Conservation (phyloP, 2,329 filamentous ascomycete genomes). For the Sclerotinia glacialis region DNA sequence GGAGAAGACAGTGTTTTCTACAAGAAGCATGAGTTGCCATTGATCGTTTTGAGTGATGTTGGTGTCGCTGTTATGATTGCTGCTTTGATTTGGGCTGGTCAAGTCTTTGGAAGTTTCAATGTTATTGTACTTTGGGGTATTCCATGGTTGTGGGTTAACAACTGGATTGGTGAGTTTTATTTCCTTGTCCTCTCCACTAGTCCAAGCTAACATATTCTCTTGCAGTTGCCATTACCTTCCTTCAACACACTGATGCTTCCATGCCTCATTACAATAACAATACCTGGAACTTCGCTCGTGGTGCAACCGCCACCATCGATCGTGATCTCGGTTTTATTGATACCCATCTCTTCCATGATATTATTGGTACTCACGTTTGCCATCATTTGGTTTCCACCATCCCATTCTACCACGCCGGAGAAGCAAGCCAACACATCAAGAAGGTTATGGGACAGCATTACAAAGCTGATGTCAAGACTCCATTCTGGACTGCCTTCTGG, state of each 20-base stretch:
- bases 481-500: slow-evolving; percentile 41
- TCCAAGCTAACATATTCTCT: slow-evolving; percentile 28
- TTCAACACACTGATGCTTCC: slow-evolving; percentile 63
- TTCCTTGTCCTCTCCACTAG: slow-evolving; percentile 16
- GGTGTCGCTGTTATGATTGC: slow-evolving; percentile 53
- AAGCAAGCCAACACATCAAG: slow-evolving; percentile 56
- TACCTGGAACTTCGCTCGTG: slow-evolving; percentile 60
- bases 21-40: slow-evolving; percentile 54
- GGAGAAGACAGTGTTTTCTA: slow-evolving; percentile 61
- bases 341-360: slow-evolving; percentile 63
- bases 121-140: slow-evolving; percentile 59
- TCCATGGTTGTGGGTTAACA: slow-evolving; percentile 68
- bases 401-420: slow-evolving; percentile 59
- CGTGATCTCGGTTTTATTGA: slow-evolving; percentile 64
- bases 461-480: slow-evolving; percentile 43
- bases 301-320: slow-evolving; percentile 61
- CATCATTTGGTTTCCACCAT: slow-evolving; percentile 62
- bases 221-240: slow-evolving; percentile 69
- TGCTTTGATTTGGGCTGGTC: slow-evolving; percentile 51
- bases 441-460: slow-evolving; percentile 56
- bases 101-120: slow-evolving; percentile 54
- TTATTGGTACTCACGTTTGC: slow-evolving; percentile 62
- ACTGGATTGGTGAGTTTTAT: slow-evolving; percentile 59
- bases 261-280: slow-evolving; percentile 58
- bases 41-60: slow-evolving; percentile 58